Base-by-base conservation (phyloP, 495 filamentous ascomycete species). In the Hypoxylon trugodes region DNA sequence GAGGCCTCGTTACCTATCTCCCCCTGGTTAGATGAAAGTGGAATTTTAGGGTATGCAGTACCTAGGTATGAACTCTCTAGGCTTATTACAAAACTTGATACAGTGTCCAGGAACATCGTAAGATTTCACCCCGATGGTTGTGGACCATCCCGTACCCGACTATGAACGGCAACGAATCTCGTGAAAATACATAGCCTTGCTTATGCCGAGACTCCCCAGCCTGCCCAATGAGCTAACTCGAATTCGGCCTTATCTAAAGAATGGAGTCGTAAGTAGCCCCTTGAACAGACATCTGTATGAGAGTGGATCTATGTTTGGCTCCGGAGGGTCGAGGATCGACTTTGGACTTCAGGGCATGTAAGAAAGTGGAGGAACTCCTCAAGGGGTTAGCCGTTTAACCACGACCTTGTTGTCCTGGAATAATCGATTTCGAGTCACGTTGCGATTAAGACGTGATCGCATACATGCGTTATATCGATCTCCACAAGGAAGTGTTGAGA, bases 181-280 rank as follows among this genome's bases (percentile, higher is more conserved):
- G 26, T 37, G 50, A 66, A 38, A 57, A 51, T 41, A 26, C 38
- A 60, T 46, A 66, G 62, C 62, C 45, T 61, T 41, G 56, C 37
- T 51, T 5, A 33, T 45, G 43, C 43, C 38, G 62, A 60, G 41
- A 37, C 24, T 50, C 35, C n/a, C 12, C 43, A 28, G 55, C 26
- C 12, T 26, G 37, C 4, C 55, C 55, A 65, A 65, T 65, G 2
- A 48, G 18, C 16, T 24, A 18, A 9, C 18, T 33, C 16, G 25
- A 22, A 61, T 42, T 41, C n/a, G 43, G 18, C 8, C 24, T 56
- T 55, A 66, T 60, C 43, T 56, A 8, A 40, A 49, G 38, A 51
- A 55, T 32, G 56, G 55, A 40, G 50, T 59, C 30, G 15, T 30
- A 43, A 28, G 50, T 45, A 40, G 26, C 43, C 21, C 22, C 9